These are phyloP conservation scores for Colletotrichum noveboracense DNA, from an alignment of 2,329 filamentous ascomycete genomes.

Conservation along the genomic window DNA sequence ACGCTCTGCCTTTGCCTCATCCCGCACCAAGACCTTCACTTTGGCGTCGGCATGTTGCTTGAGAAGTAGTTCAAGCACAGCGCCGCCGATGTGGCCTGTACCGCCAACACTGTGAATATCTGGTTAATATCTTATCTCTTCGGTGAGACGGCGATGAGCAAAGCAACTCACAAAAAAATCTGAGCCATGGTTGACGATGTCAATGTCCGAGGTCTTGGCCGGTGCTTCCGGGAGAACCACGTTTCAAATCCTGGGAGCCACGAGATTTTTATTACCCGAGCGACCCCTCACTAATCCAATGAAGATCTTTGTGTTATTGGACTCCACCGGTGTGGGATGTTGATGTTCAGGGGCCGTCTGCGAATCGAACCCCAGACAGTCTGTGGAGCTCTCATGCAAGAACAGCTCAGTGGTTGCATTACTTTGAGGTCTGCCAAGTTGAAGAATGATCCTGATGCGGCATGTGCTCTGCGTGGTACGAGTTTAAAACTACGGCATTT, in stretches of 20 bases:
- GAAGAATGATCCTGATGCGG: neutral
- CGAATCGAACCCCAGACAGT: neutral
- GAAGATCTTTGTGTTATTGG: neutral
- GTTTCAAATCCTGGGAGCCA: neutral
- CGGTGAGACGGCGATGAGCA: neutral
- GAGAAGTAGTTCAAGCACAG: neutral
- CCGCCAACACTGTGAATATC: neutral
- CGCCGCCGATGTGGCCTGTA: constrained; percentile 1
- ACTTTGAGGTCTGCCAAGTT: neutral
- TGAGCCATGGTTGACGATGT: neutral
- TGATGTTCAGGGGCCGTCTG: neutral
- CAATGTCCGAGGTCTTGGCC: neutral
- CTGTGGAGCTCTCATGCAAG: neutral
- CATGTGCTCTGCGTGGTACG: neutral
- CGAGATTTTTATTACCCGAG: neutral
- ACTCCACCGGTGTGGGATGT: neutral
- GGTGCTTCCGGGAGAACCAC: neutral
- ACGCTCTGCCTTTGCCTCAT: neutral
- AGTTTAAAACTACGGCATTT: neutral
- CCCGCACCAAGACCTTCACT: neutral
- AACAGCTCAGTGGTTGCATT: neutral
- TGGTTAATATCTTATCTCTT: neutral
- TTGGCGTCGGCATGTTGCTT: neutral
- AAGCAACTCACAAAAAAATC: neutral
- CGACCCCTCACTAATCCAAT: neutral